Conservation (phyloP, 139 green algal genomes). For the Coccomyxa sp. region DNA sequence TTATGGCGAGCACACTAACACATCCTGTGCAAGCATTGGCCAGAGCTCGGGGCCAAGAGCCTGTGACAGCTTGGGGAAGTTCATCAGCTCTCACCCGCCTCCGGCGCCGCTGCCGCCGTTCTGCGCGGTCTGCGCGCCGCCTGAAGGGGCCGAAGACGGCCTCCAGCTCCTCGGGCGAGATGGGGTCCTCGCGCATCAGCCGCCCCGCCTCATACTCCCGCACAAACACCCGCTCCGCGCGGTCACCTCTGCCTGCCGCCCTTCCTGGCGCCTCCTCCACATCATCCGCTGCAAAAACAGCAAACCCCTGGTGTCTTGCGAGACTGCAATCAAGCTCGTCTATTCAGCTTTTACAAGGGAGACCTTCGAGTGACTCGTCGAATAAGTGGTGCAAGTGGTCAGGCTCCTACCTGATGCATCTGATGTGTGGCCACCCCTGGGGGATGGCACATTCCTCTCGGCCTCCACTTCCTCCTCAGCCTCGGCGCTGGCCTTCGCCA, state of each 20-base stretch:
- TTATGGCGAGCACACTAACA: too few species aligned
- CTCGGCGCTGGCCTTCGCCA: background rate
- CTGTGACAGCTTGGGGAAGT: too few species aligned
- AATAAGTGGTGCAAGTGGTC: too few species aligned
- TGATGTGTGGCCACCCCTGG: background rate
- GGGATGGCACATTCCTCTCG: background rate
- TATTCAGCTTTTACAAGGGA: too few species aligned
- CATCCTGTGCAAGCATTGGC: too few species aligned
- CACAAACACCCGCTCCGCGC: slow-evolving; percentile 25
- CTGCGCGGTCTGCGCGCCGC: background rate
- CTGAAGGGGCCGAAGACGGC: slow-evolving; percentile 19
- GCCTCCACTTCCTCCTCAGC: background rate
- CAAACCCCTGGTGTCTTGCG: too few species aligned
- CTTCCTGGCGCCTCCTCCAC: background rate
- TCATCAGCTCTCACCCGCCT: background rate
- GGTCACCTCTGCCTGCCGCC: background rate
- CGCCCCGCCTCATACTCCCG: slow-evolving; percentile 57
- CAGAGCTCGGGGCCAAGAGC: too few species aligned
- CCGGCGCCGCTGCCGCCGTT: background rate
- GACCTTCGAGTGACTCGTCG: too few species aligned
- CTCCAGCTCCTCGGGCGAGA: slow-evolving; percentile 35
- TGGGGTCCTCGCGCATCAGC: slow-evolving; percentile 38
- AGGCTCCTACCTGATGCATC: too few species aligned
- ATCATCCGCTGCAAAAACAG: background rate
- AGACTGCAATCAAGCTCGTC: too few species aligned